phyloP scores from a whole-genome alignment of 1,284 basidiomycete genomes.

The Psilocybe mexicana region DNA sequence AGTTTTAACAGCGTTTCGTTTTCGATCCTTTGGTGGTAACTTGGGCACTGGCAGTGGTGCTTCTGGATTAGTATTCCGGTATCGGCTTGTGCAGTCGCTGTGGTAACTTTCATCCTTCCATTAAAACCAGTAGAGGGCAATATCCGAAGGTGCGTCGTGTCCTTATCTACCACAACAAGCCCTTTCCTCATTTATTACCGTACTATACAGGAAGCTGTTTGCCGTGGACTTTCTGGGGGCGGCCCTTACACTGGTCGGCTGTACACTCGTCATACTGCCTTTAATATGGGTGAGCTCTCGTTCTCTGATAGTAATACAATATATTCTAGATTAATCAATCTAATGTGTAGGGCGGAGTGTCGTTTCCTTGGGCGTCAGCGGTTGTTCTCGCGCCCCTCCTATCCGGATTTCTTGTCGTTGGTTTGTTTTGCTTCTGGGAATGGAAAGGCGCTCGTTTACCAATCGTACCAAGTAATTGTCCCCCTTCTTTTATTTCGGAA shows the following conservation, averaged over 20 bases:
- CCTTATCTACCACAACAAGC: too few species aligned
- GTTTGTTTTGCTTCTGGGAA: conserved; percentile 71
- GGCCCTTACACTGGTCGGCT: conserved; percentile 58
- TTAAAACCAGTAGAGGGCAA: conserved; percentile 64
- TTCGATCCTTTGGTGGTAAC: too few species aligned
- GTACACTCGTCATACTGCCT: conserved; percentile 64
- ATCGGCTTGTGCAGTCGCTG: conserved; percentile 49
- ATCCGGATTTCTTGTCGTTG: conserved; percentile 54
- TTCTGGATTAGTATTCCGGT: conserved; percentile 71
- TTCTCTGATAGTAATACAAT: neutral
- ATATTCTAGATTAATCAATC: neutral
- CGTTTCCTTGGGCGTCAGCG: conserved; percentile 68
- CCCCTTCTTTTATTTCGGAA: neutral
- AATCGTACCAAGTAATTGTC: conserved; percentile 61
- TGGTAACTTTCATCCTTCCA: conserved; percentile 64
- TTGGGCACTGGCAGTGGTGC: conserved; percentile 44
- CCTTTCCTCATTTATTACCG: too few species aligned
- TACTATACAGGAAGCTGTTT: conserved; percentile 54
- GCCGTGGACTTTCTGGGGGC: conserved; percentile 69
- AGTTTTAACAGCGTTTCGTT: conserved; percentile 19
- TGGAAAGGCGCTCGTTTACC: conserved; percentile 69
- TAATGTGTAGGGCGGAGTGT: conserved; percentile 56
- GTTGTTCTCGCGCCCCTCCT: conserved; percentile 63
- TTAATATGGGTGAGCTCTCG: conserved; percentile 67
- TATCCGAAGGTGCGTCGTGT: conserved; percentile 41